Evolutionary conservation across 371 early-diverging fungal genomes (phyloP).

Genomic region (Conidiobolus incongruus): DNA sequence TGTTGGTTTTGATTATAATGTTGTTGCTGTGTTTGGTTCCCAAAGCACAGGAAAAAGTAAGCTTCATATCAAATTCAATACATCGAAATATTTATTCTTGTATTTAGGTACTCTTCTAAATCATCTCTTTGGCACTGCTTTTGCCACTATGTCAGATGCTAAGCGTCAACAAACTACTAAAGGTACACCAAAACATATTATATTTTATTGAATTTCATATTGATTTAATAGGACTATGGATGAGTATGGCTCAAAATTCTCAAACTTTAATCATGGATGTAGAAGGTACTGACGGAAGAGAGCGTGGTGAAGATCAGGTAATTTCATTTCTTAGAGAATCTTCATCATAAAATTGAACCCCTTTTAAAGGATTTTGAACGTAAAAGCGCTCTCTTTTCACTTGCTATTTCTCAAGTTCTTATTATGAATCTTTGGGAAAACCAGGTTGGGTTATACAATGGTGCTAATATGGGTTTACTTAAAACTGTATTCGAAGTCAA

Average conservation of each 20-base stretch:
- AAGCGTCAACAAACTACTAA: constrained; percentile 83
- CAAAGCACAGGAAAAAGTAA: constrained; percentile 95
- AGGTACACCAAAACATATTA: constrained; percentile 17
- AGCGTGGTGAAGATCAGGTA: constrained; percentile 92
- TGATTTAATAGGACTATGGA: constrained; percentile 58
- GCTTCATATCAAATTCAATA: constrained; percentile 8
- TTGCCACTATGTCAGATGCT: constrained; percentile 81
- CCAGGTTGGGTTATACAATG: constrained; percentile 92
- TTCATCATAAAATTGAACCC: not conserved
- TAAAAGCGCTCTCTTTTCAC: constrained; percentile 87
- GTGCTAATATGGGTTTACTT: constrained; percentile 96
- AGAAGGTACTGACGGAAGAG: constrained; percentile 96
- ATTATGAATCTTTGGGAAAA: constrained; percentile 96
- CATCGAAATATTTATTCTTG: no score
- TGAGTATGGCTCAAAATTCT: constrained; percentile 59
- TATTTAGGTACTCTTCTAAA: constrained; percentile 78
- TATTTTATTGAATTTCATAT: not conserved
- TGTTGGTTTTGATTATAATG: constrained; percentile 82
- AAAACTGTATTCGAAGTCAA: constrained; percentile 97
- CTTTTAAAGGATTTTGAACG: constrained; percentile 95
- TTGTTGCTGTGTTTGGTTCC: constrained; percentile 94
- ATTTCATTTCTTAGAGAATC: not conserved
- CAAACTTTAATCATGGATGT: constrained; percentile 89
- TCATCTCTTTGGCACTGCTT: constrained; percentile 75
- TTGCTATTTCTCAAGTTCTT: constrained; percentile 87